Base-by-base conservation (phyloP, 2,329 filamentous ascomycete genomes). In the Arthroderma sp. region DNA sequence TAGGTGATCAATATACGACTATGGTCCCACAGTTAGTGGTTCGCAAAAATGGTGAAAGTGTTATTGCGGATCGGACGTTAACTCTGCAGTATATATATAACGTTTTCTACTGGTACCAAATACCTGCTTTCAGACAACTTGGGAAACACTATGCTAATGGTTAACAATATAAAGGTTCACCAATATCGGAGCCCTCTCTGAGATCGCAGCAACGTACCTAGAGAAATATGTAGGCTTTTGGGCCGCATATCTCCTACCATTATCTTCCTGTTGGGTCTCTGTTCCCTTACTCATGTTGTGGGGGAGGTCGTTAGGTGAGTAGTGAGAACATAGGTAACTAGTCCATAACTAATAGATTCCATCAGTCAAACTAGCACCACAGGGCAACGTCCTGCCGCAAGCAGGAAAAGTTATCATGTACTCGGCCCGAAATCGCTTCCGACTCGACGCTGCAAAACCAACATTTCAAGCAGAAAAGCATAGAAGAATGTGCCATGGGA, bases 381-480 rank as follows among this genome's bases (percentile, higher is more conserved):
- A 56, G 35, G 62, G 56, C 15, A 60, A 56, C 38, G 47, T 59
- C 3, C 37, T 62, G n/a, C 56, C 51, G 8, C 35, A 57, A 31
- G 59, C 59, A 19, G 19, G 19, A 33, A 59, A 58, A 37, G 58
- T 55, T 4, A 39, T 62, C 31, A n/a, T 21, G 17, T 56, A 41
- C 39, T 41, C 60, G 3, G 28, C 54, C 3, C 56, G 54, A 31
- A 35, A 47, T 3, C 19, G 58, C 2, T 62, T 63, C 38, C 17
- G 41, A 11, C n/a, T 63, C 49, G 61, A 61, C 41, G 43, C 17
- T 0, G 59, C 62, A 11, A 60, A 55, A 49, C 58, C 61, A 37
- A 17, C 17, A 71, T 85, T 84, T 69, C 74, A 79, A 70, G 81
- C 78, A 66, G 84, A 86, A 63, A 86, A 86, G 66, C 65, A 87